A percentile compares a stretch with the other conserved stretches of the same genome.
Conservation (phyloP, 768 basidiomycete species). For the Kwoniella newhampshirensis region DNA sequence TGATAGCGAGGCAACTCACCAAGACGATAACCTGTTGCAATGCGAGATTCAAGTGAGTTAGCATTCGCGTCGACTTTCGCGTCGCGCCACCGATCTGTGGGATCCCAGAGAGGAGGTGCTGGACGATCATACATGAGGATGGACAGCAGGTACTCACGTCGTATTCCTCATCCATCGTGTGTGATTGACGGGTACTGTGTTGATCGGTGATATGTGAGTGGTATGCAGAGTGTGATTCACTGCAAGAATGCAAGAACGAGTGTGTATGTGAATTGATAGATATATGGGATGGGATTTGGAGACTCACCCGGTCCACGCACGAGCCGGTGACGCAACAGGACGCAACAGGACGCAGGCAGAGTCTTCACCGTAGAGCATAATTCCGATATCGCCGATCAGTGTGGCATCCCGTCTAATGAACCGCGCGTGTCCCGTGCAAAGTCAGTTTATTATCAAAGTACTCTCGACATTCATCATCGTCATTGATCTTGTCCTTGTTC, state of each 20-base stretch:
- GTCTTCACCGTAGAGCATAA: slow-evolving; percentile 1
- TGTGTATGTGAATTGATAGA: not conserved
- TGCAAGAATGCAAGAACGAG: too few relatives aligned
- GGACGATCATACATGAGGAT: too few relatives aligned
- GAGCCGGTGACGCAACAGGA: slow-evolving; percentile 17
- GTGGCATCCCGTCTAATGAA: not conserved
- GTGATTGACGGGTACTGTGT: not conserved
- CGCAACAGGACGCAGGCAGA: slow-evolving; percentile 8
- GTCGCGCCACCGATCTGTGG: not conserved
- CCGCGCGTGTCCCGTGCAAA: not conserved
- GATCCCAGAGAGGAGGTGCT: too few relatives aligned
- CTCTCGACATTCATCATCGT: too few relatives aligned
- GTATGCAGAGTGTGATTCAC: not conserved
- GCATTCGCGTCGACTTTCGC: not conserved
- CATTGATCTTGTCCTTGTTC: too few relatives aligned
- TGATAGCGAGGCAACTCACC: slow-evolving; percentile 21
- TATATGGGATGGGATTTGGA: too few relatives aligned
- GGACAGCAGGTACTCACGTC: slow-evolving; percentile 70
- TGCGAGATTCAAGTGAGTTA: not conserved
- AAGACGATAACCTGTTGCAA: slow-evolving; percentile 50
- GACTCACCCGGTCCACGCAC: slow-evolving; percentile 15
- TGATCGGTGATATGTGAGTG: not conserved
- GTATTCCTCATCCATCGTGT: slow-evolving; percentile 96
- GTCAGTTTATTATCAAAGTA: too few relatives aligned
- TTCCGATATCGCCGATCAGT: not conserved